A percentile compares a stretch with the other conserved stretches of the same genome.
These are phyloP conservation scores for Fusarium pseudonygamai DNA, from an alignment of 2,329 filamentous ascomycete species.

Conservation along the genomic window DNA sequence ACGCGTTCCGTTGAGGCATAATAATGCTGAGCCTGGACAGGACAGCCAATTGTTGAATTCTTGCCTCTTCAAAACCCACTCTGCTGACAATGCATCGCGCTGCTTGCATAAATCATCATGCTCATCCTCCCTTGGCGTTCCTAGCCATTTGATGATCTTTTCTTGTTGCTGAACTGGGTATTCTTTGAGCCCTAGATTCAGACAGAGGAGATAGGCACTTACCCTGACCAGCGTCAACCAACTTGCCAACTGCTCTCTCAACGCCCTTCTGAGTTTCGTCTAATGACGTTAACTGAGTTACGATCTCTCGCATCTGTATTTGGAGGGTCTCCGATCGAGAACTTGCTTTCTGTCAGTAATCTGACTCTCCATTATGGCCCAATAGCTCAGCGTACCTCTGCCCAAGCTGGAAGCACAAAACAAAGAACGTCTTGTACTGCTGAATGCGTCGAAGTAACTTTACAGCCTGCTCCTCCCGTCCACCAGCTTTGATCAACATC, in stretches of 20 bases:
- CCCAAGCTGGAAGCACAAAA: neutral
- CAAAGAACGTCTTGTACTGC: neutral
- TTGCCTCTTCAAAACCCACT: neutral
- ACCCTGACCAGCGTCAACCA: neutral
- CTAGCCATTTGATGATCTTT: neutral
- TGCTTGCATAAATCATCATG: neutral
- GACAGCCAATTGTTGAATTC: neutral
- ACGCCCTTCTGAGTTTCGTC: accelerated
- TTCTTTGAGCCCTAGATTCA: too few relatives aligned
- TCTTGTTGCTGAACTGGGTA: neutral
- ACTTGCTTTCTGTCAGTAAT: accelerated
- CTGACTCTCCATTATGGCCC: too few relatives aligned
- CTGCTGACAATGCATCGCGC: neutral
- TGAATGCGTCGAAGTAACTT: neutral
- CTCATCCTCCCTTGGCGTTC: neutral
- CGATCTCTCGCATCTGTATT: accelerated
- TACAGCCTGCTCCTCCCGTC: neutral
- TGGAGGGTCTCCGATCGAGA: neutral
- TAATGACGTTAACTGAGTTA: accelerated
- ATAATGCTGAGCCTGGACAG: neutral
- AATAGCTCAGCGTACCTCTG: neutral
- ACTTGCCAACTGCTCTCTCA: accelerated
- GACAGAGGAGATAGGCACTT: too few relatives aligned
- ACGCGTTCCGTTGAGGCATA: neutral
- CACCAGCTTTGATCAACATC: neutral